phyloP scores from a whole-genome alignment of 2,329 filamentous ascomycete genomes.

The Aplosporella prunicola region DNA sequence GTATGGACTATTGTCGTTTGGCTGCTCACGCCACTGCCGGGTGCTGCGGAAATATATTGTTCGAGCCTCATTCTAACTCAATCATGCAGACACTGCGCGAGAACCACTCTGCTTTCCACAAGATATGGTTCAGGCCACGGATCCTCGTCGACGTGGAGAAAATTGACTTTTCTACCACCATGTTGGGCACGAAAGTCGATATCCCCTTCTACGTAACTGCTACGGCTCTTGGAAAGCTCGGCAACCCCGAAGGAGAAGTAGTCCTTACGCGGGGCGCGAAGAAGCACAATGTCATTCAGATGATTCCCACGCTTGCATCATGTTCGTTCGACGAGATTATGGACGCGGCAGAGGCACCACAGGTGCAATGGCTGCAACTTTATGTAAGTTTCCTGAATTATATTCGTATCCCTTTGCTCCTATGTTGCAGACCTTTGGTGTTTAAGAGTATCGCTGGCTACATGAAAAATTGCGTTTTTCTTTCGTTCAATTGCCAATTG shows the following conservation, averaged over 20 bases:
- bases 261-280: constrained; percentile 74
- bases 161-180: constrained; percentile 79
- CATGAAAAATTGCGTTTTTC: no score
- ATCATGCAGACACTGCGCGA: constrained; percentile 72
- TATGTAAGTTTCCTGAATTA: constrained; percentile 40
- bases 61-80: not conserved
- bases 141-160: constrained; percentile 83
- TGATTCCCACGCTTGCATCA: constrained; percentile 95
- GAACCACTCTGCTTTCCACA: constrained; percentile 92
- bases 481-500: not conserved
- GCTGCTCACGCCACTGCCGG: not conserved
- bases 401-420: no score
- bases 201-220: constrained; percentile 96
- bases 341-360: constrained; percentile 68
- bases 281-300: constrained; percentile 87
- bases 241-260: constrained; percentile 88
- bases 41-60: no score
- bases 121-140: constrained; percentile 91
- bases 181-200: constrained; percentile 77
- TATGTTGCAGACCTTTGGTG: no score
- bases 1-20: not conserved
- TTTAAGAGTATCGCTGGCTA: no score
- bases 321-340: constrained; percentile 97
- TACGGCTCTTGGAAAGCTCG: constrained; percentile 89
- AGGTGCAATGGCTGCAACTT: constrained; percentile 93